Evolutionary conservation across 2,329 filamentous ascomycete genomes (phyloP).

Genomic region (Colletotrichum incanum): DNA sequence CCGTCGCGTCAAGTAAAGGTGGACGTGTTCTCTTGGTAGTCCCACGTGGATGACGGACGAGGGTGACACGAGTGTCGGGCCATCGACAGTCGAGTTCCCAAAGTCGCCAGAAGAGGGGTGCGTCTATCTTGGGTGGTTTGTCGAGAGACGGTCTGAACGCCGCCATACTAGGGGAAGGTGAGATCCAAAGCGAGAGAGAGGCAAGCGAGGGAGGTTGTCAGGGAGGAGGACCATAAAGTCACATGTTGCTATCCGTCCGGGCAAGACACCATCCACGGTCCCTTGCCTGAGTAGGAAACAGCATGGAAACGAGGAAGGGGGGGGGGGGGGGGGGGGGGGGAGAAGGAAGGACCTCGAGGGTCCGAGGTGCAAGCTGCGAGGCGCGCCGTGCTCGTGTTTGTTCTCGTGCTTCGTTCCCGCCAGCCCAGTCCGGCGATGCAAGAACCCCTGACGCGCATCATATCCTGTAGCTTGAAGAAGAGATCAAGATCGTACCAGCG

Average conservation of each 20-base stretch:
- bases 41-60: neutral
- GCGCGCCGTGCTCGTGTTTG: neutral
- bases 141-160: too few species aligned
- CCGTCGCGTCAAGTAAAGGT: neutral
- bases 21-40: neutral
- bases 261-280: slow-evolving; percentile 1
- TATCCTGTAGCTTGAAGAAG: neutral
- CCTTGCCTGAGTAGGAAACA: slow-evolving; percentile 11
- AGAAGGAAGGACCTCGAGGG: slow-evolving; percentile 7
- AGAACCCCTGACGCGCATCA: neutral
- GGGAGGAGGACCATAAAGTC: neutral
- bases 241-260: neutral
- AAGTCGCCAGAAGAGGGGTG: neutral
- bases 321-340: neutral
- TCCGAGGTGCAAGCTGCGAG: slow-evolving; percentile 3
- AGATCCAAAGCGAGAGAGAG: neutral
- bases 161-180: neutral
- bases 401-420: neutral
- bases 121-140: neutral
- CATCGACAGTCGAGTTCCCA: neutral
- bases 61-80: neutral
- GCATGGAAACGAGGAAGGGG: neutral
- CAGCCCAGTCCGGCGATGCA: neutral
- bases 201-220: neutral
- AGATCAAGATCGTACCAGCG: neutral